Evolutionary conservation across 306 rosid species (phyloP).

Genomic region (Pyrus bretschneideri): DNA sequence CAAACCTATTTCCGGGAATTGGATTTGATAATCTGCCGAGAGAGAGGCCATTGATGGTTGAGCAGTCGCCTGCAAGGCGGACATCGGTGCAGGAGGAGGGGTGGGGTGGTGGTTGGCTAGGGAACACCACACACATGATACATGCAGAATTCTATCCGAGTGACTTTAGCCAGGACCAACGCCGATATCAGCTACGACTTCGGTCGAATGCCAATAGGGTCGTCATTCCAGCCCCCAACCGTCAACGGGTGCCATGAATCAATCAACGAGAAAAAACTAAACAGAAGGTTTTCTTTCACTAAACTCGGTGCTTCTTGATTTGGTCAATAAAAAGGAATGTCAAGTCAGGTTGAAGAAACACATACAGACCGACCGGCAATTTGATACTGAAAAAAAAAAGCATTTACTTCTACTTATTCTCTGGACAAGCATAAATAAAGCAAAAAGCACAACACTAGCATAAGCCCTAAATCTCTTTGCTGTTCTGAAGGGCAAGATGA

Average conservation of each 20-base stretch:
- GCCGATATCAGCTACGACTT: neutral
- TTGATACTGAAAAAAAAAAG: neutral
- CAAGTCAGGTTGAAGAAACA: neutral
- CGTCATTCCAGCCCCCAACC: neutral
- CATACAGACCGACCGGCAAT: conserved; percentile 4
- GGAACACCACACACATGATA: too few species aligned
- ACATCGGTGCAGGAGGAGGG: too few species aligned
- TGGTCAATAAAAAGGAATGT: neutral
- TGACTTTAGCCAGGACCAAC: too few species aligned
- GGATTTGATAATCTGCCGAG: too few species aligned
- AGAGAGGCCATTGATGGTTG: too few species aligned
- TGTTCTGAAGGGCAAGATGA: conserved; percentile 9
- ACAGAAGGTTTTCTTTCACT: neutral
- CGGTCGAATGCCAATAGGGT: neutral
- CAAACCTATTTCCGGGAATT: too few species aligned
- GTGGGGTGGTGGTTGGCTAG: too few species aligned
- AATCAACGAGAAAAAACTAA: neutral
- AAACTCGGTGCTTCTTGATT: neutral
- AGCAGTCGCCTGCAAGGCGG: too few species aligned
- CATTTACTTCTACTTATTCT: conserved; percentile 29
- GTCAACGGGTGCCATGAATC: too few species aligned
- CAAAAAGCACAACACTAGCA: conserved; percentile 2
- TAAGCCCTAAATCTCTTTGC: conserved; percentile 12
- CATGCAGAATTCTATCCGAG: too few species aligned
- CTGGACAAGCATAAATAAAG: conserved; percentile 20